Evolutionary conservation across 208 protist genomes (phyloP).

Genomic region (Trypanosoma cruzi): DNA sequence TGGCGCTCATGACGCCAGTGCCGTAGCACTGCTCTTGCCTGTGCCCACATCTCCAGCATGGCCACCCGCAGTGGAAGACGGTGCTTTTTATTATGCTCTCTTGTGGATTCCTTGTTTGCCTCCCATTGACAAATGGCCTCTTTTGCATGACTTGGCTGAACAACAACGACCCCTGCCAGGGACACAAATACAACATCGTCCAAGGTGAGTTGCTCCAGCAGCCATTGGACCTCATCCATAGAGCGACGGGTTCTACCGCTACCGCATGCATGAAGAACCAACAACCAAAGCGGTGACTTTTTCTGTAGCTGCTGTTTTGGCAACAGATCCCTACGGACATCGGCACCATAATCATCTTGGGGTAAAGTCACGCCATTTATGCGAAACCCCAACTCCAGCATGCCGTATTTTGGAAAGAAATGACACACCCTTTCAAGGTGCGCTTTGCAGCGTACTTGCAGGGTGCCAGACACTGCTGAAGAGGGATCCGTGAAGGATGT

Average conservation of each 20-base stretch:
- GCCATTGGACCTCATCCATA: conserved; percentile 14
- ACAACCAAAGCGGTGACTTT: neutral
- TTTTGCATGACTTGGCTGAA: neutral
- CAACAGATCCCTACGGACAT: neutral
- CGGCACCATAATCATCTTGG: neutral
- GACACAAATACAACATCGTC: conserved; percentile 23
- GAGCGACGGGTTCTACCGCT: neutral
- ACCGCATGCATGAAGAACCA: conserved; percentile 6
- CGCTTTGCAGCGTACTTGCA: neutral
- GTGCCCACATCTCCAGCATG: conserved; percentile 9
- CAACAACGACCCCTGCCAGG: conserved; percentile 17
- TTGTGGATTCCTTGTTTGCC: neutral
- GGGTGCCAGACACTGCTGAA: neutral
- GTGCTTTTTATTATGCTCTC: neutral
- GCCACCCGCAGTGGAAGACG: neutral
- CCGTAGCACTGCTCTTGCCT: conserved; percentile 5
- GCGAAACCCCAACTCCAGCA: conserved; percentile 11
- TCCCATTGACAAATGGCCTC: neutral
- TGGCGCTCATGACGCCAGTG: conserved; percentile 14
- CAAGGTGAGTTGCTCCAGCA: conserved; percentile 4
- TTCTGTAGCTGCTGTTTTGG: neutral
- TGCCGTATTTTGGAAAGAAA: neutral
- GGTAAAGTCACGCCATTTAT: neutral
- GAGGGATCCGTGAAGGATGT: neutral
- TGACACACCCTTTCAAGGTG: neutral